These are phyloP conservation scores for Pythium chondricola DNA, from an alignment of 352 stramenopile genomes.

Conservation along the genomic window DNA sequence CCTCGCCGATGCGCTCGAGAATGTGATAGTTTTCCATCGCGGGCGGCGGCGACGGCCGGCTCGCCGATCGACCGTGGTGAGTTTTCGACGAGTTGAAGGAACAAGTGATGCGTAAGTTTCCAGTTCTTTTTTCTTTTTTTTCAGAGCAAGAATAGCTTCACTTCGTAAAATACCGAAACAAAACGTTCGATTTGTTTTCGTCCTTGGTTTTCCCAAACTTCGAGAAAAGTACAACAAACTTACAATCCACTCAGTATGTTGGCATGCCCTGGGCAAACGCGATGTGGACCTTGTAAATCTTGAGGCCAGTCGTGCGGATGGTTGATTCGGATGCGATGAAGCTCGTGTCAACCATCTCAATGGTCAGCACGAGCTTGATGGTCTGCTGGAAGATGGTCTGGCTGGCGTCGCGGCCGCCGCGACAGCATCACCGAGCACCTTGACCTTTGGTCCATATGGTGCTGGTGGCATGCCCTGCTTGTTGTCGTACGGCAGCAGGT, in stretches of 20 bases:
- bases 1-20: conserved; percentile 90
- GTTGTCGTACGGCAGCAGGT: conserved; percentile 15
- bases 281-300: conserved; percentile 1
- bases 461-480: conserved; percentile 1
- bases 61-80: no score
- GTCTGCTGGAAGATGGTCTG: conserved; percentile 16
- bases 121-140: no score
- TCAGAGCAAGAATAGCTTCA: no score
- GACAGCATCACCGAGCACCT: conserved; percentile 13
- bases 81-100: no score
- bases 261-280: conserved; percentile 5
- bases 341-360: conserved; percentile 19
- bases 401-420: conserved; percentile 8
- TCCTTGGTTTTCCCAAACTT: no score
- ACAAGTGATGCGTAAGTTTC: no score
- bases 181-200: no score
- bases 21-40: conserved; percentile 91
- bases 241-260: conserved; percentile 2
- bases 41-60: no score
- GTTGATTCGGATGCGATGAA: conserved; percentile 10
- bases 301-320: conserved; percentile 9
- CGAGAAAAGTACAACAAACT: no score
- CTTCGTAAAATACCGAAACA: no score
- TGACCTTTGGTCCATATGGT: conserved; percentile 14
- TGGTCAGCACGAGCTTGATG: conserved; percentile 15